Percentiles rank a stretch among this genome's conserved stretches.
These are phyloP conservation scores for Naganishia antarctica DNA, from an alignment of 768 basidiomycete species.

Conservation along the genomic window DNA sequence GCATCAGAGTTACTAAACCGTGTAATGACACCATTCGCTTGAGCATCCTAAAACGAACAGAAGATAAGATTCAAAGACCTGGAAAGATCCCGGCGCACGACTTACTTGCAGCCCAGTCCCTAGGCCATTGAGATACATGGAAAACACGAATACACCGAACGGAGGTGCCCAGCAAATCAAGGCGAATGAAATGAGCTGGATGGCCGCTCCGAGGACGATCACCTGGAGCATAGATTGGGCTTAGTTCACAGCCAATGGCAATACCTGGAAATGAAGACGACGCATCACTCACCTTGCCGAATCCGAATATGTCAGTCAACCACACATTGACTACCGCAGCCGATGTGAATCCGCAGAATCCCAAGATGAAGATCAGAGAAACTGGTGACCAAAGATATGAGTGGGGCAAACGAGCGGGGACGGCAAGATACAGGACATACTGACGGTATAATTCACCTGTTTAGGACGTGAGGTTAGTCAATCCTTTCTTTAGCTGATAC, in stretches of 20 bases:
- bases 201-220: slow-evolving; percentile 29
- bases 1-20: slow-evolving; percentile 51
- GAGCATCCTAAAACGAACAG: slow-evolving; percentile 51
- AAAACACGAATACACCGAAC: slow-evolving; percentile 53
- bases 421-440: not conserved
- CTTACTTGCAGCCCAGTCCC: slow-evolving; percentile 49
- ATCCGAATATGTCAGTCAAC: slow-evolving; percentile 49
- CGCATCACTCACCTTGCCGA: slow-evolving; percentile 35
- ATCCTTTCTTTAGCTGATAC: not conserved
- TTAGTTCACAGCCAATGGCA: too few species aligned
- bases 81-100: not conserved
- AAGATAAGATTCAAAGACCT: not conserved
- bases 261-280: too few species aligned
- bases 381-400: slow-evolving; percentile 43
- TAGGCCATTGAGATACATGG: slow-evolving; percentile 53
- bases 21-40: slow-evolving; percentile 55
- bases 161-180: slow-evolving; percentile 38
- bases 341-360: slow-evolving; percentile 52
- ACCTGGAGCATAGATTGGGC: slow-evolving; percentile 11
- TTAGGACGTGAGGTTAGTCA: not conserved
- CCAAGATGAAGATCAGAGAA: slow-evolving; percentile 60
- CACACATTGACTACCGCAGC: slow-evolving; percentile 56
- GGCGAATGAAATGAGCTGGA: slow-evolving; percentile 15
- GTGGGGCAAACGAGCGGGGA: not conserved
- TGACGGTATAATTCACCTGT: slow-evolving; percentile 1